phyloP scores from a whole-genome alignment of 2,329 filamentous ascomycete genomes.

The Coniochaeta sp. region DNA sequence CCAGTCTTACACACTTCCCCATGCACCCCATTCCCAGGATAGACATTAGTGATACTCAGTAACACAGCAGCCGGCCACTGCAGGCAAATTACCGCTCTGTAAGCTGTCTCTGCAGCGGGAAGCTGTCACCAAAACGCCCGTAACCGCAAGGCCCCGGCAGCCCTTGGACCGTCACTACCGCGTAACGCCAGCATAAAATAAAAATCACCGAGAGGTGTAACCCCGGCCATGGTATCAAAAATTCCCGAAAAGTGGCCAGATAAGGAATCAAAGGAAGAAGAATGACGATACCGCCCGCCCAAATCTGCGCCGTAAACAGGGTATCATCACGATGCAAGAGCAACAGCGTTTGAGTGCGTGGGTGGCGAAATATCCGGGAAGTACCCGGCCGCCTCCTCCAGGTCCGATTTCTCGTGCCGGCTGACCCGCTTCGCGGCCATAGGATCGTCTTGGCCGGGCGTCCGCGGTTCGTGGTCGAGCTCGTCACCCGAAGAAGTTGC shows the following conservation, averaged over 20 bases:
- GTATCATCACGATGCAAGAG: not conserved
- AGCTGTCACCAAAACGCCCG: not conserved
- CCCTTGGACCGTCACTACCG: not conserved
- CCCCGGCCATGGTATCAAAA: not conserved
- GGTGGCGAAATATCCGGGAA: not conserved
- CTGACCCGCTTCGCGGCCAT: not conserved
- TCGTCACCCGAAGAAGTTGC: slow-evolving; percentile 11
- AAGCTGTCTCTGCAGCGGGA: not conserved
- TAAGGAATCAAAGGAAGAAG: not conserved
- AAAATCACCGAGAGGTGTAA: not conserved
- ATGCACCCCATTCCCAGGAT: not conserved
- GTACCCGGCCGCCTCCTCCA: slow-evolving; percentile 4
- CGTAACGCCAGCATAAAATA: not conserved
- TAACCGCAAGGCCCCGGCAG: not conserved
- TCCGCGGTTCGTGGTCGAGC: slow-evolving; percentile 8
- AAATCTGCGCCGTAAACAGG: not conserved
- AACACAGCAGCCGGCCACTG: not conserved
- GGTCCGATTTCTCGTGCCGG: slow-evolving; percentile 5
- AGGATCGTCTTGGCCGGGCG: slow-evolving; percentile 8
- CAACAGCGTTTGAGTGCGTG: not conserved
- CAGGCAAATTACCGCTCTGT: not conserved
- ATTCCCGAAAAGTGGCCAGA: not conserved
- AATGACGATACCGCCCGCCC: not conserved
- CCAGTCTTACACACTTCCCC: not conserved
- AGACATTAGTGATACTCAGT: not conserved